A percentile compares a stretch with the other conserved stretches of the same genome.
Evolutionary conservation across 73 alveolate species (phyloP).

Genomic region (Paramecium caudatum): DNA sequence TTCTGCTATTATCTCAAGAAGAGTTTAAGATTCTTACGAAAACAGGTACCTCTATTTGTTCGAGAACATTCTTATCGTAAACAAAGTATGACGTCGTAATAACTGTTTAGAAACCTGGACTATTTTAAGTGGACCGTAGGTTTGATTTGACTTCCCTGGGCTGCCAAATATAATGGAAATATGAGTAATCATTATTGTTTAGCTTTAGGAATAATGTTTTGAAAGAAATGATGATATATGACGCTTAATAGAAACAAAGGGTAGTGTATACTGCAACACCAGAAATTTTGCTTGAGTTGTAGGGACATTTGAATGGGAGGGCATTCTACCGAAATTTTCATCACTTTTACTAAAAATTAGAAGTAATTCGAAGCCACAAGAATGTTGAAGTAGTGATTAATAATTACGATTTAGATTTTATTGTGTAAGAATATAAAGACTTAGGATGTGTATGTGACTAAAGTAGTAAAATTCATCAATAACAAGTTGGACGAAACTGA

Average conservation of each 20-base stretch:
- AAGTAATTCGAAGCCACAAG: slow-evolving; percentile 11
- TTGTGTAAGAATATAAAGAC: slow-evolving; percentile 7
- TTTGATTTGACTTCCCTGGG: slow-evolving; percentile 26
- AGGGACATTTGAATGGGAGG: background rate
- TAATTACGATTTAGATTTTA: background rate
- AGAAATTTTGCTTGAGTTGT: background rate
- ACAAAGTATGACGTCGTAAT: background rate
- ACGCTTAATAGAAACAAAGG: background rate
- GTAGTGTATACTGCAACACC: background rate
- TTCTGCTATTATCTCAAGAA: too few relatives aligned
- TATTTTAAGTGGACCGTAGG: background rate
- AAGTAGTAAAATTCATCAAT: background rate
- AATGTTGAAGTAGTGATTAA: slow-evolving; percentile 14
- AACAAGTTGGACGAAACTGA: background rate
- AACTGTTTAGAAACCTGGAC: background rate
- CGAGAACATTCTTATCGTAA: slow-evolving; percentile 1
- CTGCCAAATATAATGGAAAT: slow-evolving; percentile 29
- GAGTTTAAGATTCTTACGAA: too few relatives aligned
- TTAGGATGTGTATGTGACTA: background rate
- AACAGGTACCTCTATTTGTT: background rate
- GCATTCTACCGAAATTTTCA: slow-evolving; percentile 23
- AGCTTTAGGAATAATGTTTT: background rate
- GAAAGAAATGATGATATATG: slow-evolving; percentile 18
- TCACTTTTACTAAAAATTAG: slow-evolving; percentile 37
- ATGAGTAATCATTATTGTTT: background rate